Percentiles rank a stretch among this genome's conserved stretches.
These are phyloP conservation scores for Saksenaea vasiformis DNA, from an alignment of 371 early-diverging fungal genomes.

Conservation along the genomic window DNA sequence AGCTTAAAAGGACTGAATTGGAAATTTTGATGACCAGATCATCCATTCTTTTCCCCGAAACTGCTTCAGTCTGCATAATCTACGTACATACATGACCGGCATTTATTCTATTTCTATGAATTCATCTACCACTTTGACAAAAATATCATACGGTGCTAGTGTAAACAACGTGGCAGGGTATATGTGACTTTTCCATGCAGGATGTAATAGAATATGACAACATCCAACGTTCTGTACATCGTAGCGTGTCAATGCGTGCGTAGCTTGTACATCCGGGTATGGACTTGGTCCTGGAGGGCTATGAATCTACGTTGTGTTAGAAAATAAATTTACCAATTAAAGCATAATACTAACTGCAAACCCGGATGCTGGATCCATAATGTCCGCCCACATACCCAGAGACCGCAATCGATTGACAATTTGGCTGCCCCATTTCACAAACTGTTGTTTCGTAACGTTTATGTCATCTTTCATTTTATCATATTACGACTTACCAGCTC, in stretches of 20 bases:
- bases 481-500: conserved; percentile 60
- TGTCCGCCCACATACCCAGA: conserved; percentile 84
- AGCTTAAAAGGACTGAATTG: background rate
- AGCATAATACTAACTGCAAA: conserved; percentile 62
- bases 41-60: conserved; percentile 2
- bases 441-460: conserved; percentile 38
- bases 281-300: conserved; percentile 68
- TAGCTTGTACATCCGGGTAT: conserved; percentile 89
- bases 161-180: conserved; percentile 91
- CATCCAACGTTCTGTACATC: conserved; percentile 77
- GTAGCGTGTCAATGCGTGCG: conserved; percentile 73
- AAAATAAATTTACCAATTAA: background rate
- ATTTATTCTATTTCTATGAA: background rate
- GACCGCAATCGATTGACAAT: conserved; percentile 55
- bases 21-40: background rate
- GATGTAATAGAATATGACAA: conserved; percentile 84
- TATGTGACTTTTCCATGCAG: conserved; percentile 82
- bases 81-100: too few relatives aligned
- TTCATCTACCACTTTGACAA: conserved; percentile 45
- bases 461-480: background rate
- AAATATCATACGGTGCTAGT: conserved; percentile 70
- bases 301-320: conserved; percentile 37
- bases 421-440: conserved; percentile 70
- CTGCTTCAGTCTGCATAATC: background rate
- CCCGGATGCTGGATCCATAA: conserved; percentile 93